Conservation (phyloP, 257 asterid species). For the Nicotiana noctiflora region DNA sequence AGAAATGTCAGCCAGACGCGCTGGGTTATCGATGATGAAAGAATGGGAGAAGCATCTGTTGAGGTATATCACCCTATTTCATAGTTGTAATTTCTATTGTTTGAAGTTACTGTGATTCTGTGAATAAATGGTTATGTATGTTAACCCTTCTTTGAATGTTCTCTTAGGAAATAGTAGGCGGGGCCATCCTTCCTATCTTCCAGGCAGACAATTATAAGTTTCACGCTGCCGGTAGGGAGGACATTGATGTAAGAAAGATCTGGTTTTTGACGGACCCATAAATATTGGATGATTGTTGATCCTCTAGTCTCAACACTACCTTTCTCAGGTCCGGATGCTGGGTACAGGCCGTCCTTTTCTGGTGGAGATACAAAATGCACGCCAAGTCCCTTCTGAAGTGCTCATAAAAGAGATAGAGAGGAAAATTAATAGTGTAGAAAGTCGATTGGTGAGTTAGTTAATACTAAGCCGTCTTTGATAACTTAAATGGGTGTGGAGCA, state of each 20-base stretch:
- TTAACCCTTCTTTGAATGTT: background rate
- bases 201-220: constrained; percentile 81
- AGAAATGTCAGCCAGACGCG: constrained; percentile 93
- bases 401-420: constrained; percentile 66
- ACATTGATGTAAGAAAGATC: constrained; percentile 67
- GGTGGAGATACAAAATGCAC: constrained; percentile 85
- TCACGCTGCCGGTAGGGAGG: constrained; percentile 99
- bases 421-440: constrained; percentile 64
- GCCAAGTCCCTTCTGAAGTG: constrained; percentile 49
- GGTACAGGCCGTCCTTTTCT: constrained; percentile 97
- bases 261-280: background rate
- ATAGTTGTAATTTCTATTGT: constrained; percentile 4
- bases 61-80: constrained; percentile 47
- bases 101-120: constrained; percentile 6
- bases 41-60: constrained; percentile 96
- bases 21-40: constrained; percentile 94
- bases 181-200: constrained; percentile 71
- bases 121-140: constrained; percentile 6
- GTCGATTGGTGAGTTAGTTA: constrained; percentile 44
- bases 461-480: background rate
- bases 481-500: background rate
- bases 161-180: constrained; percentile 82
- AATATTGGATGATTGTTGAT: background rate
- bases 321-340: constrained; percentile 80
- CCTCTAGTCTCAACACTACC: background rate